Conservation (phyloP, 2,329 filamentous ascomycete genomes). For the Cucurbitaria berberidis region DNA sequence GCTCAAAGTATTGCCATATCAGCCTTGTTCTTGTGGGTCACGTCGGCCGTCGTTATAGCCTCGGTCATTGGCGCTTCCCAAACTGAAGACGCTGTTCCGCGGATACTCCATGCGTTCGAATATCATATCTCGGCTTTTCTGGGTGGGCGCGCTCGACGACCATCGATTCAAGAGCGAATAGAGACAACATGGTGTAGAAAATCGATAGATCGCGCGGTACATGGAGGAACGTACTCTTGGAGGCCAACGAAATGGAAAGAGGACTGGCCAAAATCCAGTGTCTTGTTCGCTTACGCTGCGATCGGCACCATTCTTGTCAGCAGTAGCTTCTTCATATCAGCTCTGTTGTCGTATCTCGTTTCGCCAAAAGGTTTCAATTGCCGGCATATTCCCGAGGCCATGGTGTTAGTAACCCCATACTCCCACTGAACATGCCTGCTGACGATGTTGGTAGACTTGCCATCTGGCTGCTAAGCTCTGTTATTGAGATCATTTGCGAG, state of each 20-base stretch:
- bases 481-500: slow-evolving; percentile 17
- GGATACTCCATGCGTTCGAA: slow-evolving; percentile 23
- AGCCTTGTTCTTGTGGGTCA: slow-evolving; percentile 28
- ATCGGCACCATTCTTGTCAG: slow-evolving; percentile 10
- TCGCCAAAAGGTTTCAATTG: slow-evolving; percentile 17
- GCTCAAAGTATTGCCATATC: slow-evolving; percentile 23
- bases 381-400: slow-evolving; percentile 22
- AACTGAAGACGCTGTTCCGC: slow-evolving; percentile 22
- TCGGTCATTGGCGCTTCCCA: slow-evolving; percentile 24
- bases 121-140: slow-evolving; percentile 10
- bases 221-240: slow-evolving; percentile 23
- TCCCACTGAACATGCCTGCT: background rate
- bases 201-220: slow-evolving; percentile 12
- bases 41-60: slow-evolving; percentile 18
- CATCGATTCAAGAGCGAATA: slow-evolving; percentile 12
- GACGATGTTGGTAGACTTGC: slow-evolving; percentile 10
- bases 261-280: background rate
- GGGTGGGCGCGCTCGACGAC: slow-evolving; percentile 5
- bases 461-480: slow-evolving; percentile 21
- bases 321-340: slow-evolving; percentile 17
- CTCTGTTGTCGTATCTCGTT: slow-evolving; percentile 21
- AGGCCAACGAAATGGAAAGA: slow-evolving; percentile 20
- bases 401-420: slow-evolving; percentile 17
- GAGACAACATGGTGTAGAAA: slow-evolving; percentile 15
- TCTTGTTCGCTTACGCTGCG: slow-evolving; percentile 2